Percentiles rank a stretch among this genome's conserved stretches.
These are phyloP conservation scores for Termitomyces sp. DNA, from an alignment of 768 basidiomycete genomes.

Conservation along the genomic window DNA sequence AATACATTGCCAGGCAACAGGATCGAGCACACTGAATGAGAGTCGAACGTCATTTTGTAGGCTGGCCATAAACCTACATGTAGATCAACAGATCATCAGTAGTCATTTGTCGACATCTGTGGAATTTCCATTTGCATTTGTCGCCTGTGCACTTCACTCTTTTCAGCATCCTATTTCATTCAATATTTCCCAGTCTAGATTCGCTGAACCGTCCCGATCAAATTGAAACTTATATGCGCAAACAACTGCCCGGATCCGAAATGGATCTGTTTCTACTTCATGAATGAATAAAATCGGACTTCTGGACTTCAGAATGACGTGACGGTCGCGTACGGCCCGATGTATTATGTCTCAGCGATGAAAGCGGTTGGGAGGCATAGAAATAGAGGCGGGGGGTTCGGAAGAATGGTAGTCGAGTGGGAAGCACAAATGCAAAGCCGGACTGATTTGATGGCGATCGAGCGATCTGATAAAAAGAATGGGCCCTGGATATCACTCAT, in stretches of 20 bases:
- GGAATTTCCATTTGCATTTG: no score
- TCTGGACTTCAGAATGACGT: not conserved
- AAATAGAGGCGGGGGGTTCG: not conserved
- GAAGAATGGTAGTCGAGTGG: not conserved
- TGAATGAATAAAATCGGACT: no score
- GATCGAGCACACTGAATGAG: conserved; percentile 96
- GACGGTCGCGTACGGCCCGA: not conserved
- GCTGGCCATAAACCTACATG: conserved; percentile 81
- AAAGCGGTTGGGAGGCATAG: not conserved
- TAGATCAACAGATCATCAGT: not conserved
- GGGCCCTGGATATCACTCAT: not conserved
- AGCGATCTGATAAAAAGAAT: conserved; percentile 12
- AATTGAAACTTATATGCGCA: not conserved
- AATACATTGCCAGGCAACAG: conserved; percentile 95
- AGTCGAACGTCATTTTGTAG: conserved; percentile 86
- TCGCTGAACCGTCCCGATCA: not conserved
- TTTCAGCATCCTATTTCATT: not conserved
- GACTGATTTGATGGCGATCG: conserved; percentile 3
- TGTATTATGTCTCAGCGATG: not conserved
- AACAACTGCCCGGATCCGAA: not conserved
- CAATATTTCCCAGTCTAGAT: no score
- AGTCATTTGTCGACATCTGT: no score
- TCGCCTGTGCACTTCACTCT: not conserved
- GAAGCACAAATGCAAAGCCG: not conserved
- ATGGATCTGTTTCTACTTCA: not conserved